Base-by-base conservation (phyloP, 345 rosid genomes). In the Eutrema yunnanense region DNA sequence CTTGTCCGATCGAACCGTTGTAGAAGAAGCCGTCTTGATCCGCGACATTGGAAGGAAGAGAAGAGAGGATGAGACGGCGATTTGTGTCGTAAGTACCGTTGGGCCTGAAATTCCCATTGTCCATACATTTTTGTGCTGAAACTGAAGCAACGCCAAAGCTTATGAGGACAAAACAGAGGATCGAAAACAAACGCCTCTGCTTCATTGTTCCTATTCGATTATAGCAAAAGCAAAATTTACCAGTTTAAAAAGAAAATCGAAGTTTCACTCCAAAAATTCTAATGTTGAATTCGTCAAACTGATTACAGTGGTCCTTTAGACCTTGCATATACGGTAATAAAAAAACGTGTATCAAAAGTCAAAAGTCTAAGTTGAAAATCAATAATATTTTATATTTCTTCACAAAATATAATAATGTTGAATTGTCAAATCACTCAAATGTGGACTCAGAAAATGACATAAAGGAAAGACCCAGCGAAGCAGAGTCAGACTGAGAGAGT, bases 1-100 rank as follows among this genome's bases (percentile, higher is more conserved):
- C 78, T 56, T 73, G 56, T 11, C 84, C 82, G 2, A 59, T 7
- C 0, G 78, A 61, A 41, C 71, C 66, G 5, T 26, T 62, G 65
- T 61, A 75, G 69, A 19, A 47, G 33, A 78, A 73, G 4, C 72
- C 67, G 2, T 51, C 29, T 32, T 67, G 78, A 37, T n/a, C 27
- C 1, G 63, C 10, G 37, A 66, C 80, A 14, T 62, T 69, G 14
- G 70, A 52, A 46, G 77, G 53, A 2, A 78, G 77, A 50, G 41
- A 79, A 41, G 76, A 63, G 47, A 70, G 68, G 44, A 55, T 49
- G 9, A 54, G 63, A 0, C 26, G 57, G 4, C 57, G 85, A 58
- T 73, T 82, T 5, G 6, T n/a, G 2, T 55, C 74, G 27, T 67
- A 82, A 0, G 61, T 16, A 16, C 70, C 30, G 34, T 78, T 76